A percentile compares a stretch with the other conserved stretches of the same genome.
Evolutionary conservation across 2,329 filamentous ascomycete genomes (phyloP).

Genomic region (Cercospora sp.): DNA sequence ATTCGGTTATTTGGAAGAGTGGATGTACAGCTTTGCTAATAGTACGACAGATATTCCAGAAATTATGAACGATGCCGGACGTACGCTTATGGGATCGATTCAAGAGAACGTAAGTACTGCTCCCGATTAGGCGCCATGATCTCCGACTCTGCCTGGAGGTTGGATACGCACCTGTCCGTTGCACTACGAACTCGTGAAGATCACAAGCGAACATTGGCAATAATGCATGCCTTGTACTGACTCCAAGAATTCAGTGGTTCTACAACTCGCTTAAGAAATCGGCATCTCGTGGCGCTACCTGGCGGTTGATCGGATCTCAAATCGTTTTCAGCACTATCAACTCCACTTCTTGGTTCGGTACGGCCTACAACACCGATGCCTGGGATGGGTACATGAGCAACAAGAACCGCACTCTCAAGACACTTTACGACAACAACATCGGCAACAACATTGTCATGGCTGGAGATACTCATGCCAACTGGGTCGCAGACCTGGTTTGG

Average conservation of each 20-base stretch:
- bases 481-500: conserved; percentile 49
- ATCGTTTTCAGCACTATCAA: conserved; percentile 63
- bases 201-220: no score
- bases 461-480: conserved; percentile 67
- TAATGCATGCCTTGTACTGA: neutral
- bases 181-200: no score
- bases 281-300: conserved; percentile 61
- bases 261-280: conserved; percentile 50
- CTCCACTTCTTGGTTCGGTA: conserved; percentile 40
- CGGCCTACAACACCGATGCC: conserved; percentile 54
- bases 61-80: conserved; percentile 35
- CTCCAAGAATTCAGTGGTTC: conserved; percentile 44
- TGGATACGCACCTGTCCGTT: no score
- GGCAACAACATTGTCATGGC: conserved; percentile 70
- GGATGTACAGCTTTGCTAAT: conserved; percentile 6
- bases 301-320: conserved; percentile 70
- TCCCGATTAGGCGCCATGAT: no score
- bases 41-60: conserved; percentile 15
- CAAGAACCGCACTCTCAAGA: conserved; percentile 66
- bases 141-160: no score
- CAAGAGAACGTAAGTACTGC: conserved; percentile 27
- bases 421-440: conserved; percentile 62
- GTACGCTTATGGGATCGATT: conserved; percentile 32
- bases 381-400: conserved; percentile 69
- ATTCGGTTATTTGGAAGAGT: neutral